A percentile compares a stretch with the other conserved stretches of the same genome.
Conservation (phyloP, 2,329 filamentous ascomycete genomes). For the Orbilia oligospora region DNA sequence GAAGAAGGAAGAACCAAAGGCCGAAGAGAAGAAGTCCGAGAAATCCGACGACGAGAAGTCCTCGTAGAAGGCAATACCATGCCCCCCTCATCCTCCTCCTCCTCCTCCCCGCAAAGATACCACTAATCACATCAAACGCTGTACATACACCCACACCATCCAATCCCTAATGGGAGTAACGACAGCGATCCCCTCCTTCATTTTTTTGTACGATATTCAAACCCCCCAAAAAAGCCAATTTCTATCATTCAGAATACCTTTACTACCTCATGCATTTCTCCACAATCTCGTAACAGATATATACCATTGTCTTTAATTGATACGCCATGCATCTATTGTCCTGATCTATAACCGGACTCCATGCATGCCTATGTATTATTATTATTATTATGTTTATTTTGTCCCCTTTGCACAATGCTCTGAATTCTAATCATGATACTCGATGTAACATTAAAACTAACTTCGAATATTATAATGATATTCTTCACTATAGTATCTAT, state of each 20-base stretch:
- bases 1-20: conserved; percentile 38
- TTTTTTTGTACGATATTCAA: conserved; percentile 11
- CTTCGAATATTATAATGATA: too few species aligned
- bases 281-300: too few species aligned
- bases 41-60: conserved; percentile 24
- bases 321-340: too few species aligned
- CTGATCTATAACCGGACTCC: too few species aligned
- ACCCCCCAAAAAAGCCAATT: background rate
- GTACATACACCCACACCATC: conserved; percentile 1
- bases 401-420: too few species aligned
- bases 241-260: background rate
- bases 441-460: too few species aligned
- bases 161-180: background rate
- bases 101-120: background rate
- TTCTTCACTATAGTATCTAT: too few species aligned
- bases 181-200: conserved; percentile 1
- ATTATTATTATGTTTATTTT: too few species aligned
- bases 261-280: background rate
- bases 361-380: too few species aligned
- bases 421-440: too few species aligned
- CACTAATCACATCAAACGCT: background rate
- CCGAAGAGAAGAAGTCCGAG: conserved; percentile 2
- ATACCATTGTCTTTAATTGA: too few species aligned
- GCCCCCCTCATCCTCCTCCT: background rate
- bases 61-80: background rate